A percentile compares a stretch with the other conserved stretches of the same genome.
Evolutionary conservation across 192 early-diverging fungal genomes (phyloP).

Genomic region (Phycomyces blakesleeanus): DNA sequence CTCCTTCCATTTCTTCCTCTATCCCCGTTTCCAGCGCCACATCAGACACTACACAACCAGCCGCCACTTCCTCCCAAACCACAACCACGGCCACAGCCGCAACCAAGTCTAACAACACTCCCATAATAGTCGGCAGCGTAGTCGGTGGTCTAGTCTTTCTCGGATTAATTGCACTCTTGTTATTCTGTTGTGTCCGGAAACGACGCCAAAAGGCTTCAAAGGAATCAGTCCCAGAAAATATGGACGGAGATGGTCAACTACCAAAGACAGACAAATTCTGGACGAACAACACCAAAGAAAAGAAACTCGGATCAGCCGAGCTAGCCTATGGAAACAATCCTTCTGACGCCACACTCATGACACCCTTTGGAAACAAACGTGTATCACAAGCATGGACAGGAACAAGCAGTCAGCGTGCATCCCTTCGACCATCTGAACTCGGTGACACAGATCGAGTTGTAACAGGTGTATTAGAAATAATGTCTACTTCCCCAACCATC

Average conservation of each 20-base stretch:
- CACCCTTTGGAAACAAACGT: neutral
- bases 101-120: no score
- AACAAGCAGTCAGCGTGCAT: no score
- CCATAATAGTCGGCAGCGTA: constrained; percentile 37
- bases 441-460: constrained; percentile 22
- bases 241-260: neutral
- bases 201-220: neutral
- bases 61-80: neutral
- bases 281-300: no score
- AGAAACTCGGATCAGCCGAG: no score
- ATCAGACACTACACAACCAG: neutral
- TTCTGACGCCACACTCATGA: neutral
- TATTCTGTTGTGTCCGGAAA: constrained; percentile 13
- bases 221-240: constrained; percentile 3
- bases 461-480: constrained; percentile 19
- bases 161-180: constrained; percentile 16
- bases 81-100: constrained; percentile 9
- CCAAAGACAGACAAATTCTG: neutral
- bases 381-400: constrained; percentile 12
- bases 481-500: constrained; percentile 5
- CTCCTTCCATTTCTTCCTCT: neutral
- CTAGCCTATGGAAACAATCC: no score
- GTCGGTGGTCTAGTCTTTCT: constrained; percentile 22
- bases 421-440: constrained; percentile 6
- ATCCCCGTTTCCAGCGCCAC: neutral